Base-by-base conservation (phyloP, 1,284 basidiomycete genomes). In the Malassezia yamatoensis region DNA sequence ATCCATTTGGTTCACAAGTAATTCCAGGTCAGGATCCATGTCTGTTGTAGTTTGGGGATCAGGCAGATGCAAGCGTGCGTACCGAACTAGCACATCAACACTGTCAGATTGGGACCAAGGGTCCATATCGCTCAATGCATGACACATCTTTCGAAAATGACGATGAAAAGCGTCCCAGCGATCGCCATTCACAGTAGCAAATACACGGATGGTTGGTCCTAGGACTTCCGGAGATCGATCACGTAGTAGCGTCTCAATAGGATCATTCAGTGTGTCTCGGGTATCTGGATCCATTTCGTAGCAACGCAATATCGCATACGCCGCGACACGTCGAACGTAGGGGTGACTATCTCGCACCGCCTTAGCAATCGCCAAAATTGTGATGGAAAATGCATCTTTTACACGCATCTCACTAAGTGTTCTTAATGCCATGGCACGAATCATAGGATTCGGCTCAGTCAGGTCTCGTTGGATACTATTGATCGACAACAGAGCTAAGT, bases 401-500 rank as follows among this genome's bases (percentile, higher is more conserved):
- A 94, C 85, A 59, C 85, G 84, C 67, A 96, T 90, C 9, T 89
- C 88, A 58, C 88, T 89, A 43, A 96, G 80, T 1, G 96, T 90
- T n/a, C 90, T 81, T 43, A 96, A 78, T 3, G 89, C 88, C 90
- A 94, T 94, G 11, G 88, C 87, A n/a, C 77, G 72, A n/a, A 78
- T 72, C 64, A 96, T 82, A 0, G 94, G 93, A 58, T 86, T 94
- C 8, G 84, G 79, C 70, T 98, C 93, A 1, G 85, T 84, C 16
- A 98, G 80, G 77, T 99, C 94, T 75, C 90, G 90, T 77, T 99
- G 94, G 74, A 96, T 96, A 10, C 93, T 94, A 78, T 99, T 99
- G 80, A 99, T 94, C 6, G 90, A 93, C 21, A 99, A 81, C 36
- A 99, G 78, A 0, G 94, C 87, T 50, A 98, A 83, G 76, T 98